Percentiles rank a stretch among this genome's conserved stretches.
Evolutionary conservation across 2,329 filamentous ascomycete genomes (phyloP).

Genomic region (Colletotrichum sp.): DNA sequence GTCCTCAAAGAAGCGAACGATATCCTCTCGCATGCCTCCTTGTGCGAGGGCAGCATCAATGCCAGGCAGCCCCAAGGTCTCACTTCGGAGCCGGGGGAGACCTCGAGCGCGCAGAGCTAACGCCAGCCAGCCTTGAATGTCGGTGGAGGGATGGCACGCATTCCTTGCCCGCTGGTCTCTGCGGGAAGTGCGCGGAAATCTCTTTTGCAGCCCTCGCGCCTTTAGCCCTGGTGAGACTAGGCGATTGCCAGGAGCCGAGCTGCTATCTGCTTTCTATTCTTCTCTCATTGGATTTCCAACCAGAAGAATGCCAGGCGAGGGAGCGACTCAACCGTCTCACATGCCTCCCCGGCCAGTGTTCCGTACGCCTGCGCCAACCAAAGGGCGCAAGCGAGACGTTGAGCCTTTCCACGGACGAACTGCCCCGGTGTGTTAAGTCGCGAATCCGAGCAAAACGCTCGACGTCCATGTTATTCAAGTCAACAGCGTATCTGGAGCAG

Average conservation of each 20-base stretch:
- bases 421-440: neutral
- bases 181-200: neutral
- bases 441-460: neutral
- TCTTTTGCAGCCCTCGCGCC: neutral
- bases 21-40: neutral
- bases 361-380: neutral
- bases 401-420: neutral
- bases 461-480: neutral
- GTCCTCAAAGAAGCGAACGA: neutral
- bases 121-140: neutral
- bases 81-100: neutral
- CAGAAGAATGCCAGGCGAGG: neutral
- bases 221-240: neutral
- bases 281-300: neutral
- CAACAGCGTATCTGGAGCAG: neutral
- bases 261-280: neutral
- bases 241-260: neutral
- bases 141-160: neutral
- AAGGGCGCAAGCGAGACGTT: neutral
- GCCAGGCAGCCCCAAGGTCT: conserved; percentile 3
- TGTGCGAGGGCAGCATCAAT: neutral
- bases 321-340: neutral
- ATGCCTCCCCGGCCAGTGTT: neutral
- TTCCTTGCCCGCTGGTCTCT: neutral
- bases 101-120: neutral